Conservation (phyloP, 306 rosid genomes). For the Sicyos baderoa region DNA sequence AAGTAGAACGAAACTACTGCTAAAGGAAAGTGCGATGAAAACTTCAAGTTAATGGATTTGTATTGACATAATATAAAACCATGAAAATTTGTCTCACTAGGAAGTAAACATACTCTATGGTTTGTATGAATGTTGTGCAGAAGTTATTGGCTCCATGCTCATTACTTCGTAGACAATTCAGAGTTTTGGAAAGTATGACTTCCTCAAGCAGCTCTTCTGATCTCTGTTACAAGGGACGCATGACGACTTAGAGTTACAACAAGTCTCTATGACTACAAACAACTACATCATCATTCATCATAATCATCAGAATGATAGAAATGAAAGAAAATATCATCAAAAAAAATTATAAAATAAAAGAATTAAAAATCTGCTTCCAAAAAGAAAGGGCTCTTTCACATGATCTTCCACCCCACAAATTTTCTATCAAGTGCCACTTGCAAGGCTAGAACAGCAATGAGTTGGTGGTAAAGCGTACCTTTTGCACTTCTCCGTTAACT, state of each 20-base stretch:
- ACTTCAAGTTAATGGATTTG: slow-evolving; percentile 8
- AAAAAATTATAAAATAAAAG: no score
- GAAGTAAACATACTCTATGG: slow-evolving; percentile 51
- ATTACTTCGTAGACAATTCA: slow-evolving; percentile 53
- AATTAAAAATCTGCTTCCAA: not conserved
- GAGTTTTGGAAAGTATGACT: slow-evolving; percentile 81
- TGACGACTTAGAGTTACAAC: slow-evolving; percentile 17
- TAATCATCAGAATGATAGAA: not conserved
- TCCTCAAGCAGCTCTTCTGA: slow-evolving; percentile 85
- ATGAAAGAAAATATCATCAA: not conserved
- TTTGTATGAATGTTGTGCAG: slow-evolving; percentile 64
- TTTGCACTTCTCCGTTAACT: slow-evolving; percentile 86
- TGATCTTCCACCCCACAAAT: not conserved
- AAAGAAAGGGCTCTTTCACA: not conserved
- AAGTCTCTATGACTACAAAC: slow-evolving; percentile 6
- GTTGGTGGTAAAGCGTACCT: slow-evolving; percentile 39
- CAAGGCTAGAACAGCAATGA: slow-evolving; percentile 8
- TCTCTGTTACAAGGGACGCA: slow-evolving; percentile 40
- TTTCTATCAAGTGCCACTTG: slow-evolving; percentile 16
- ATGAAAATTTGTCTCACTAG: not conserved
- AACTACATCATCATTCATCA: slow-evolving; percentile 7
- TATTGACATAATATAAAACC: not conserved
- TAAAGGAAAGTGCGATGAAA: not conserved
- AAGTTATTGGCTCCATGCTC: slow-evolving; percentile 35
- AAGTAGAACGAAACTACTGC: not conserved